Base-by-base conservation (phyloP, 129 eudicot species). In the Pulicaria dysenterica region DNA sequence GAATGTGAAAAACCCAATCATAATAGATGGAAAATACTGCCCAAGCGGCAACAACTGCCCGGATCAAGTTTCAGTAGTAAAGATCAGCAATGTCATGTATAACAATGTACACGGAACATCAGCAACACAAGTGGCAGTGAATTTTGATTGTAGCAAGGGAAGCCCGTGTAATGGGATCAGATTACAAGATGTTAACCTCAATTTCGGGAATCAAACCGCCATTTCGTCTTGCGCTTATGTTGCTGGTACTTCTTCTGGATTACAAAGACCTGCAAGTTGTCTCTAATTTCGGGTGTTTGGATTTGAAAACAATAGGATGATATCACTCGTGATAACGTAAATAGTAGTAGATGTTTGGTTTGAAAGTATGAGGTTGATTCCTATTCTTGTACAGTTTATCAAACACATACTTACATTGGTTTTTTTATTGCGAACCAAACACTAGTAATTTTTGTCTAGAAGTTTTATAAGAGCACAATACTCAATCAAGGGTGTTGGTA, bases 71-170 rank as follows among this genome's bases (percentile, higher is more conserved):
- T 16, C 74, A 4, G 74, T 24, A 17, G 64, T 70, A 10, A 70
- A 41, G 45, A 70, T 70, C 43, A 70, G 75, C 34, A 16, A 70
- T 8, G 75, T 70, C 11, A 7, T 54, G 53, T 70, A 55, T 43
- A 31, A 56, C 2, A 13, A 70, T 43, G 46, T 70, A 13, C 75
- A 56, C 2, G 66, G 66, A 19, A 70, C 75, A 41, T 70, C 75
- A 12, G 75, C 75, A 2, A 70, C 65, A 51, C 51, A 42, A 64
- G 69, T 64, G 51, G 69, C 69, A 8, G 69, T 64, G 31, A 42
- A 64, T 9, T 41, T 64, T 43, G 69, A 64, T 16, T 64, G 69
- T 64, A 64, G 54, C 5, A 43, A 43, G 36, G 16, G 39, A 13
- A 64, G 14, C 6, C 69, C 69, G 2, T 64, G 69, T 5, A 43